Percentiles rank a stretch among this genome's conserved stretches.
These are phyloP conservation scores for Neonothopanus nambi DNA, from an alignment of 1,284 basidiomycete species.

Conservation along the genomic window DNA sequence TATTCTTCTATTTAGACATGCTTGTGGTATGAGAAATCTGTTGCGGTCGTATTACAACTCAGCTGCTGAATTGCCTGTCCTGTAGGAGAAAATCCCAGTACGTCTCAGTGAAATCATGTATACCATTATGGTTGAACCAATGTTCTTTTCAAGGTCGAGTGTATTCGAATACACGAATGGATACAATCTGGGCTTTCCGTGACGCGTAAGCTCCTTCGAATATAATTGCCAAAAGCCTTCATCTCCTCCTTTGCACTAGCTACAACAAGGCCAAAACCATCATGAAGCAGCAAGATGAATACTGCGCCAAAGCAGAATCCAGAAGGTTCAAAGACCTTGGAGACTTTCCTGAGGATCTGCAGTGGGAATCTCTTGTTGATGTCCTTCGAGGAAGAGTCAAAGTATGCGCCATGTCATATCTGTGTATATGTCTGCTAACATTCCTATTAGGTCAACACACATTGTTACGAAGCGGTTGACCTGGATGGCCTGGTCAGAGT, in stretches of 20 bases:
- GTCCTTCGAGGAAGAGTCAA: constrained; percentile 78
- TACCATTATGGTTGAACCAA: constrained; percentile 13
- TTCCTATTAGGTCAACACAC: constrained; percentile 48
- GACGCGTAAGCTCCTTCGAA: constrained; percentile 29
- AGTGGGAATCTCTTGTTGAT: constrained; percentile 84
- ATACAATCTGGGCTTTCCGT: constrained; percentile 62
- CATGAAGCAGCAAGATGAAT: constrained; percentile 71
- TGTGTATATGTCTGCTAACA: neutral
- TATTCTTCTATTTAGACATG: constrained; percentile 11
- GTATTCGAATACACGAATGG: constrained; percentile 49
- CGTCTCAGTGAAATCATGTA: constrained; percentile 29
- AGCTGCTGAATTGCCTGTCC: neutral
- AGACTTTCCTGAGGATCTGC: constrained; percentile 72
- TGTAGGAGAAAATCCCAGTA: constrained; percentile 18
- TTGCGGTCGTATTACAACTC: neutral
- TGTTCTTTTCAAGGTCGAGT: constrained; percentile 13
- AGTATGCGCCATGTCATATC: constrained; percentile 33
- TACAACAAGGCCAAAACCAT: constrained; percentile 72
- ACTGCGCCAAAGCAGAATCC: constrained; percentile 53
- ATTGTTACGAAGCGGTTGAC: constrained; percentile 83
- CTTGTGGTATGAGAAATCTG: constrained; percentile 13
- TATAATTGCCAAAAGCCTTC: neutral
- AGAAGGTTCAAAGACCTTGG: constrained; percentile 61
- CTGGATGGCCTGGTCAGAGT: constrained; percentile 71
- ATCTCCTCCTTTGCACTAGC: constrained; percentile 25